These are phyloP conservation scores for Canavalia ensiformis DNA, from an alignment of 306 rosid genomes.

Conservation along the genomic window DNA sequence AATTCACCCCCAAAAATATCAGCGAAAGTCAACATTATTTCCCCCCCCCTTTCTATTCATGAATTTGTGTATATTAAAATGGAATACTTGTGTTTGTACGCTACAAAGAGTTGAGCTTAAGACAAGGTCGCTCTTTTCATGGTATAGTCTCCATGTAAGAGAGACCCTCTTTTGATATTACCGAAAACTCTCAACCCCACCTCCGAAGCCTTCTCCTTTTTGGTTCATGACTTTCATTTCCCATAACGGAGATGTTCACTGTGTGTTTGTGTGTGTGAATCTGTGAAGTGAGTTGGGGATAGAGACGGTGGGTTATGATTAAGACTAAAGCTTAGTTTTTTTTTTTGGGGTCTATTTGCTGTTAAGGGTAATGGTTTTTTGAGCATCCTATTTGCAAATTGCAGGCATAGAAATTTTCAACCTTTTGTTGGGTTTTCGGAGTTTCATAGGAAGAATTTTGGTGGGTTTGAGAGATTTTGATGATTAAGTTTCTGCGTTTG, in stretches of 20 bases:
- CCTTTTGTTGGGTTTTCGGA: constrained; percentile 28
- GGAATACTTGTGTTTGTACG: constrained; percentile 13
- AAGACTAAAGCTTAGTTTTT: neutral
- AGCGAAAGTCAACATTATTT: too few species aligned
- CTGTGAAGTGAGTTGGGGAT: constrained; percentile 13
- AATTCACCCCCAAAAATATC: neutral
- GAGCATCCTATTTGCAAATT: constrained; percentile 40
- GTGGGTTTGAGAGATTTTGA: constrained; percentile 43
- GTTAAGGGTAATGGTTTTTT: neutral
- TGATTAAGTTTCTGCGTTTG: constrained; percentile 40
- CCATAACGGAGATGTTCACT: neutral
- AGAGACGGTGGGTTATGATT: neutral
- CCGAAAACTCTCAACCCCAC: constrained; percentile 1
- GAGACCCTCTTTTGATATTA: neutral
- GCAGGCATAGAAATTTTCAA: constrained; percentile 37
- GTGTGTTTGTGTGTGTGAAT: constrained; percentile 12
- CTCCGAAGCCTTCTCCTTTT: constrained; percentile 5
- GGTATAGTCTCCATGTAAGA: neutral
- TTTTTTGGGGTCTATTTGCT: neutral
- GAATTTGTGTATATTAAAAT: neutral
- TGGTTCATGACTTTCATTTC: neutral
- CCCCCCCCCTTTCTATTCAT: too few species aligned
- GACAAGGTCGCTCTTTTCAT: constrained; percentile 52
- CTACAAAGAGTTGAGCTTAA: constrained; percentile 38
- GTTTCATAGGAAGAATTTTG: constrained; percentile 21